Evolutionary conservation across 768 basidiomycete species (phyloP), one percentile per base, ranked within the genome.

Genomic region (Leccinum uliginosum): DNA sequence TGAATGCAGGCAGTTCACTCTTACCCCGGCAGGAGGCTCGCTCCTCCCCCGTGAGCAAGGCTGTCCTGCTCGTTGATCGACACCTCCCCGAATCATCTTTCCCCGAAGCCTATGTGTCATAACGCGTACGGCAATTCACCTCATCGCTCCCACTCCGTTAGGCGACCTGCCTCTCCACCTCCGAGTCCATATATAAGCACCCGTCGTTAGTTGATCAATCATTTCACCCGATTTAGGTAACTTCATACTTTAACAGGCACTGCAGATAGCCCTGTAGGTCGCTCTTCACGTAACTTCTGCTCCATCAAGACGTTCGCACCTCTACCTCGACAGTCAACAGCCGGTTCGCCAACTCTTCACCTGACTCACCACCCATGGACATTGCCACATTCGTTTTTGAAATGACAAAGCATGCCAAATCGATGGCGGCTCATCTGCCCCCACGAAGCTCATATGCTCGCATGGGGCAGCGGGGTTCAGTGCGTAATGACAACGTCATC

Each of bases 111-210:
- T 3, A 24, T 24, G 21, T 43, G 47, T 11, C 12, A 19, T 32
- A 32, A 12, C 38, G n/a, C 21, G 9, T 12, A 11, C 6, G 26
- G 24, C 12, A 17, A 17, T 21, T 40, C 47, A 10, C 11, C 19
- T 43, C 48, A 29, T 34, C 50, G 53, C 4, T 47, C 62, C 29
- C 27, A 0, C 10, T 40, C 59, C 11, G 15, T 50, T 32, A 61
- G 59, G 24, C 35, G 59, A 27, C 54, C 63, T 17, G 44, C 55
- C 17, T 30, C 55, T 29, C 51, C 60, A 15, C 55, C 60, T 4
- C 47, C 34, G n/a, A n/a, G n/a, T n/a, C n/a, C n/a, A 7, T 51
- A 6, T 52, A 21, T 35, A 12, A n/a, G 23, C 11, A 24, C 17
- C 14, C 19, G 3, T 38, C 35, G 35, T 38, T n/a, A 15, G 35